phyloP scores from a whole-genome alignment of 2,329 filamentous ascomycete genomes.

The Venturia asperata region DNA sequence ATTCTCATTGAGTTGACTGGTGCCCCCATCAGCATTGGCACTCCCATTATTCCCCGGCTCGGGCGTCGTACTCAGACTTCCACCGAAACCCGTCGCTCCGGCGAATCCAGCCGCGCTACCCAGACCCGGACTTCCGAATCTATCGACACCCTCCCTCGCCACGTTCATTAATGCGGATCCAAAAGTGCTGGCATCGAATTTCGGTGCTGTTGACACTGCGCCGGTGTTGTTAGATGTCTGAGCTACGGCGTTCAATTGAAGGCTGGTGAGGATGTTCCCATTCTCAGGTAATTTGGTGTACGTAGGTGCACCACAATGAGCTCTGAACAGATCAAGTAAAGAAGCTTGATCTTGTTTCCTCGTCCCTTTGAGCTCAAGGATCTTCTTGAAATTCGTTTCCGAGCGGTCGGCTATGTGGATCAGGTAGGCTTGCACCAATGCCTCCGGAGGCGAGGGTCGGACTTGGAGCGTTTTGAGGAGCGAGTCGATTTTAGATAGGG shows the following conservation, averaged over 20 bases:
- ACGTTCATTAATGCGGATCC: conserved; percentile 85
- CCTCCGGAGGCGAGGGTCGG: conserved; percentile 81
- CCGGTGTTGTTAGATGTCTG: conserved; percentile 18
- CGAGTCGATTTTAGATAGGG: conserved; percentile 80
- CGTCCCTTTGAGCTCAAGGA: conserved; percentile 91
- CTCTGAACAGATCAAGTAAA: conserved; percentile 84
- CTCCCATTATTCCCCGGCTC: conserved; percentile 19
- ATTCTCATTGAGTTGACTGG: conserved; percentile 82
- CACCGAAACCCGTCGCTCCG: not conserved
- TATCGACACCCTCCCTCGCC: conserved; percentile 73
- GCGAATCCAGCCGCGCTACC: conserved; percentile 21
- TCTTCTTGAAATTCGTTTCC: conserved; percentile 91
- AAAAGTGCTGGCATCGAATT: conserved; percentile 73
- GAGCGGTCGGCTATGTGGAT: conserved; percentile 93
- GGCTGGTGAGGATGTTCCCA: conserved; percentile 32
- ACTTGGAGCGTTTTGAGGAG: conserved; percentile 96
- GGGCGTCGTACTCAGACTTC: not conserved
- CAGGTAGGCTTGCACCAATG: conserved; percentile 91
- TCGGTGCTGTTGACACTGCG: conserved; percentile 34
- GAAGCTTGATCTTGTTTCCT: conserved; percentile 70
- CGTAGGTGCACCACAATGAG: conserved; percentile 61
- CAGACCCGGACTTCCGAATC: conserved; percentile 59
- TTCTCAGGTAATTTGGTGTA: conserved; percentile 55
- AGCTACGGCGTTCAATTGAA: conserved; percentile 27
- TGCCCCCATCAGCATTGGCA: conserved; percentile 27